Conservation (phyloP, 1,284 basidiomycete genomes). For the Boletus sp. region DNA sequence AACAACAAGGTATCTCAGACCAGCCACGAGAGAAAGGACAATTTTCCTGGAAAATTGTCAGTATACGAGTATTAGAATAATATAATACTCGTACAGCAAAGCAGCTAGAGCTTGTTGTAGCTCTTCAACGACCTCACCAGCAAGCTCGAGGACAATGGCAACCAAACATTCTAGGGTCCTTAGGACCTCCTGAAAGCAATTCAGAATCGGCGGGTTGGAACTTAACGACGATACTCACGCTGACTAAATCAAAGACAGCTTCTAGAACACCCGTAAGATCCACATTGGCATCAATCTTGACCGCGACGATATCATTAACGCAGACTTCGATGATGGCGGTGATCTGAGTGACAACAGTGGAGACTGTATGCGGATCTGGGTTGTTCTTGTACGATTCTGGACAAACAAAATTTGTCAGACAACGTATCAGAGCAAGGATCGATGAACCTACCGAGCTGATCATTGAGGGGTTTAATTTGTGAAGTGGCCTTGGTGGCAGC, state of each 20-base stretch:
- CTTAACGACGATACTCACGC: conserved; percentile 5
- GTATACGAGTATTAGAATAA: neutral
- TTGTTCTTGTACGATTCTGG: neutral
- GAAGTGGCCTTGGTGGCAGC: neutral
- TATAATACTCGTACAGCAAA: too few species aligned
- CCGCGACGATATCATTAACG: conserved; percentile 1
- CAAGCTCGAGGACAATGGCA: too few species aligned
- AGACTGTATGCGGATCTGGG: neutral
- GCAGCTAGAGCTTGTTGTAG: too few species aligned
- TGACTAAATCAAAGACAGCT: conserved; percentile 2
- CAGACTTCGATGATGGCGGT: neutral
- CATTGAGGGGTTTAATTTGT: neutral
- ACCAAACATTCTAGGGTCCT: too few species aligned
- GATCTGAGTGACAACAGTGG: conserved; percentile 4
- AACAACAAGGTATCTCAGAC: neutral
- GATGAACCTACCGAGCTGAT: conserved; percentile 7
- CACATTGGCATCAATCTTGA: neutral
- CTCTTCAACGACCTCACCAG: too few species aligned
- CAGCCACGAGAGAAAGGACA: neutral
- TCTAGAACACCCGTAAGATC: conserved; percentile 1
- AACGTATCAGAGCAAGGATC: accelerated
- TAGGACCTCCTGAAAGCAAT: too few species aligned
- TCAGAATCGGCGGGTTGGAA: too few species aligned
- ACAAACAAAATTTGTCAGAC: neutral
- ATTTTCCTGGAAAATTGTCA: neutral